These are phyloP conservation scores for Suhomyces bribrorum DNA, from an alignment of 1,139 yeast species.

Conservation along the genomic window DNA sequence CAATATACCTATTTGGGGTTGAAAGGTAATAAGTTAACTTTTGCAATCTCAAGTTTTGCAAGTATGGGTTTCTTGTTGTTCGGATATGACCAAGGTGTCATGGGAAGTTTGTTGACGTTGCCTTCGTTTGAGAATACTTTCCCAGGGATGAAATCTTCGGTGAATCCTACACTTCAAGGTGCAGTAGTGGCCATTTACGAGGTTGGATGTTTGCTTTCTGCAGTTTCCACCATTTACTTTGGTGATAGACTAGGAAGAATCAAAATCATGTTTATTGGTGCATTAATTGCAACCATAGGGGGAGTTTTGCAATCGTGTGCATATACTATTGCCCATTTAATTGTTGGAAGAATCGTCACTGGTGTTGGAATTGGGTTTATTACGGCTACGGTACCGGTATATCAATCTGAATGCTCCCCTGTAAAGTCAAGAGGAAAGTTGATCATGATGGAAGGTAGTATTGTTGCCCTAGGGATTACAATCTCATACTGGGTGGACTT, in stretches of 20 bases:
- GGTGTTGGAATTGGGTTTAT: slow-evolving; percentile 43
- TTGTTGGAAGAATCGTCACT: slow-evolving; percentile 44
- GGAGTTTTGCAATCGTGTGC: slow-evolving; percentile 39
- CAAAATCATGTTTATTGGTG: slow-evolving; percentile 33
- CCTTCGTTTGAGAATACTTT: slow-evolving; percentile 39
- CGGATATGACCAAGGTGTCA: slow-evolving; percentile 55
- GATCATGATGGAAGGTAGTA: slow-evolving; percentile 38
- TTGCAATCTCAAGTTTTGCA: slow-evolving; percentile 30
- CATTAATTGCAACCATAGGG: slow-evolving; percentile 36
- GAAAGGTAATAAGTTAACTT: slow-evolving; percentile 27
- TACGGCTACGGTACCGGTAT: slow-evolving; percentile 42
- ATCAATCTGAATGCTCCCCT: slow-evolving; percentile 40
- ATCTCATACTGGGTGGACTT: slow-evolving; percentile 42
- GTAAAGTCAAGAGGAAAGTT: slow-evolving; percentile 37
- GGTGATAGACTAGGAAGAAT: slow-evolving; percentile 40
- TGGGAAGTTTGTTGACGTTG: slow-evolving; percentile 47
- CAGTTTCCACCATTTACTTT: slow-evolving; percentile 35
- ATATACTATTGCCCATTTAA: slow-evolving; percentile 33
- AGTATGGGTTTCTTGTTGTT: slow-evolving; percentile 37
- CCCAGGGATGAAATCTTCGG: slow-evolving; percentile 33
- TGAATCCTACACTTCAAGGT: slow-evolving; percentile 40
- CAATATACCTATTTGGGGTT: slow-evolving; percentile 26
- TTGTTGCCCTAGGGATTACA: slow-evolving; percentile 26
- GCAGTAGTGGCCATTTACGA: slow-evolving; percentile 41
- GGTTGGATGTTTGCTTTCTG: slow-evolving; percentile 38